phyloP scores from a whole-genome alignment of 2,329 filamentous ascomycete genomes.

The Ophiobolus disseminans region DNA sequence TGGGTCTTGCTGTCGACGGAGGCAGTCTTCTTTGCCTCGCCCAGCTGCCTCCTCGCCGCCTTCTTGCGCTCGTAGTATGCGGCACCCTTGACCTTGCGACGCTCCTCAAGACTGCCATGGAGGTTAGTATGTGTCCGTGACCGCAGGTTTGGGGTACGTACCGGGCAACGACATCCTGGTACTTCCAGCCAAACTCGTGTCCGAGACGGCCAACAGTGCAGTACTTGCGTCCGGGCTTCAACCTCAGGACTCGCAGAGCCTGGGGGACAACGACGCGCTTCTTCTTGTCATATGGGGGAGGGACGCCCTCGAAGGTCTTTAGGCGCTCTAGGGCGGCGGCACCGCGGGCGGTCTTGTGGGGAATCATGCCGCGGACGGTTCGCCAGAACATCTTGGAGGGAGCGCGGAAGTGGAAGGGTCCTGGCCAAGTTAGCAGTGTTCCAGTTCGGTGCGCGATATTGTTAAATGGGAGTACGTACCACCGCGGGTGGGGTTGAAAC shows the following conservation, averaged over 20 bases:
- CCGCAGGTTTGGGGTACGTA: constrained; percentile 60
- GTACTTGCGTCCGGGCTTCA: constrained; percentile 99
- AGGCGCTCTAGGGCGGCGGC: constrained; percentile 96
- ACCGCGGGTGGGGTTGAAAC: constrained; percentile 99
- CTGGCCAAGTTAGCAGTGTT: constrained; percentile 54
- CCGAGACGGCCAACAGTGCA: constrained; percentile 97
- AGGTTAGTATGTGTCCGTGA: constrained; percentile 25
- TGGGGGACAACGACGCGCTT: constrained; percentile 99
- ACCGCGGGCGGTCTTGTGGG: constrained; percentile 99
- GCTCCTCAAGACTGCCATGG: constrained; percentile 85
- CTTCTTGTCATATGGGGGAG: constrained; percentile 99
- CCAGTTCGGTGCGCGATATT: not conserved
- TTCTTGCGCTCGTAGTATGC: constrained; percentile 99
- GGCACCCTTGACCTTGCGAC: constrained; percentile 98
- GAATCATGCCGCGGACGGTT: constrained; percentile 99
- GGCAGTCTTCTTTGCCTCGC: constrained; percentile 91
- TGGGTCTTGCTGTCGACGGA: constrained; percentile 85
- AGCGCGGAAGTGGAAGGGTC: constrained; percentile 99
- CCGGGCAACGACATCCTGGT: constrained; percentile 98
- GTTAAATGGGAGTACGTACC: constrained; percentile 66
- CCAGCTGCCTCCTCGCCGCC: constrained; percentile 86
- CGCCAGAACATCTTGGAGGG: constrained; percentile 99
- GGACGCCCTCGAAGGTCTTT: constrained; percentile 99
- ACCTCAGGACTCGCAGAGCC: constrained; percentile 91
- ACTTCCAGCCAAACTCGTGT: constrained; percentile 99